phyloP scores from a whole-genome alignment of 352 stramenopile species.

The Saprolegnia parasitica region DNA sequence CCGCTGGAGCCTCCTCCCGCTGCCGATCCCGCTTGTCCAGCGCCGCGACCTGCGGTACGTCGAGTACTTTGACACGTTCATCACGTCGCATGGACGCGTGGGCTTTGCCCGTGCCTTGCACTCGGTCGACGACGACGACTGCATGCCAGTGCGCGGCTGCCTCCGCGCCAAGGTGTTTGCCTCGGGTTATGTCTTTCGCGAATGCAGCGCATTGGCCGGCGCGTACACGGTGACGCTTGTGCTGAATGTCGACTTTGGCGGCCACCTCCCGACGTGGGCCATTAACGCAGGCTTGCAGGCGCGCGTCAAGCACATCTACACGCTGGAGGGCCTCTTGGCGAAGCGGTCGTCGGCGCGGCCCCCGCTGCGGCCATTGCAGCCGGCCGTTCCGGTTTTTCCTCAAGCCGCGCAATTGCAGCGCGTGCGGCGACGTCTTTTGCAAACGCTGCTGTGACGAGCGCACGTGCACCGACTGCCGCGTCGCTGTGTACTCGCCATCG shows the following conservation, averaged over 20 bases:
- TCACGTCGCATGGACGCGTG: background rate
- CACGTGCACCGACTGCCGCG: conserved; percentile 8
- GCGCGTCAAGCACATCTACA: conserved; percentile 12
- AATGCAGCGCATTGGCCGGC: background rate
- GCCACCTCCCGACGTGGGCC: background rate
- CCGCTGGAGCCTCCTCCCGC: conserved; percentile 4
- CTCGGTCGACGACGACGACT: background rate
- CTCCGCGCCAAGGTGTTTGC: background rate
- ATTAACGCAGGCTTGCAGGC: background rate
- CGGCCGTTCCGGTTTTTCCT: background rate
- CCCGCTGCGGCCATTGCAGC: conserved; percentile 1
- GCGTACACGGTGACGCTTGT: background rate
- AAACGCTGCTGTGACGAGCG: background rate
- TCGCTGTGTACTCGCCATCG: background rate
- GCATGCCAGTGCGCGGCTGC: background rate
- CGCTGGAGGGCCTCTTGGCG: background rate
- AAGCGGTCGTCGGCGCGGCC: background rate
- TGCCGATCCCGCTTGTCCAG: conserved; percentile 6
- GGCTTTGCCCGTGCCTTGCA: conserved; percentile 6
- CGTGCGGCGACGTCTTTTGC: background rate
- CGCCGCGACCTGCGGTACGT: background rate
- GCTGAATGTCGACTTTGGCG: conserved; percentile 8
- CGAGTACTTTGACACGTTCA: conserved; percentile 15
- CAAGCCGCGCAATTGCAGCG: background rate
- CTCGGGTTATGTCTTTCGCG: background rate